These are phyloP conservation scores for Apiospora saccharicola DNA, from an alignment of 2,329 filamentous ascomycete genomes.

Conservation along the genomic window DNA sequence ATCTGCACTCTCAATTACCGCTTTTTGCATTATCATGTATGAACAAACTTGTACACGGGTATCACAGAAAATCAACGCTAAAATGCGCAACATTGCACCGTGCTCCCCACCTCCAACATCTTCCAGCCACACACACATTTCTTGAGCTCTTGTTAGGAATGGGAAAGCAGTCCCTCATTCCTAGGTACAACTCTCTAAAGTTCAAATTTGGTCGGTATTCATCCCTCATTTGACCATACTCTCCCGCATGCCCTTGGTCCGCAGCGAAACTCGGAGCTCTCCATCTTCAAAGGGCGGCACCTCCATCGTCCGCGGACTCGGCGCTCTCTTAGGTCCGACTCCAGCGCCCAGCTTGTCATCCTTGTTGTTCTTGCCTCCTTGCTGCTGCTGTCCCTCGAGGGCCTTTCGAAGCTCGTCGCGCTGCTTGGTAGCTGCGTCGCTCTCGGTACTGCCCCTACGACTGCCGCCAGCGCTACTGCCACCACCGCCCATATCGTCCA, in stretches of 20 bases:
- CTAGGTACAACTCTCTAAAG: no score
- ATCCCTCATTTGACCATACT: constrained; percentile 41
- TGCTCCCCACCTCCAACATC: not conserved
- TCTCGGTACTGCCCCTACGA: constrained; percentile 42
- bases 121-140: not conserved
- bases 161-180: no score
- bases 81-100: not conserved
- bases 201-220: no score
- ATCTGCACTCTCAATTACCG: not conserved
- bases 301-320: constrained; percentile 33
- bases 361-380: constrained; percentile 27
- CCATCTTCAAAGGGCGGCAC: constrained; percentile 55
- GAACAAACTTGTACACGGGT: constrained; percentile 17
- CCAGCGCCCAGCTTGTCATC: constrained; percentile 30
- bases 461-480: constrained; percentile 46
- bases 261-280: constrained; percentile 54
- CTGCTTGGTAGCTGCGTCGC: constrained; percentile 44
- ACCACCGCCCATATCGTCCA: constrained; percentile 40
- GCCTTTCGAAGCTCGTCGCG: constrained; percentile 52
- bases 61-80: constrained; percentile 23
- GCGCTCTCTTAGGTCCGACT: constrained; percentile 19
- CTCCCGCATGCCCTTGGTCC: constrained; percentile 65
- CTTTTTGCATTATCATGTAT: no score
- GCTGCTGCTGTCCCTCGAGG: constrained; percentile 38
- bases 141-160: not conserved